phyloP scores from a whole-genome alignment of 495 filamentous ascomycete species.

The Penicillium mononematosum region DNA sequence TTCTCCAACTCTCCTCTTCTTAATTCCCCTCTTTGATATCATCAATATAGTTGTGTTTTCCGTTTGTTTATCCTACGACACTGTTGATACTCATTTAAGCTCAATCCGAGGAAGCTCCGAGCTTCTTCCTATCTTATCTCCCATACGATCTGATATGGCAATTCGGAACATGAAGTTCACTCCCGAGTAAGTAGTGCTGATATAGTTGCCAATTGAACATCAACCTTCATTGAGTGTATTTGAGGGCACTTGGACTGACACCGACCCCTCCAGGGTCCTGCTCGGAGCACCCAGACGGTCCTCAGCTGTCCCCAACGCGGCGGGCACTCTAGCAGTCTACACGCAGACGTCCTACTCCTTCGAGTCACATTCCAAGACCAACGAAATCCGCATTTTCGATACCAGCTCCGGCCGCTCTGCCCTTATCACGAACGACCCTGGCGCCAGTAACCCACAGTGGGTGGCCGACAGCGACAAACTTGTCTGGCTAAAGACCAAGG shows the following conservation, averaged over 20 bases:
- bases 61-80: background rate
- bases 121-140: slow-evolving; percentile 21
- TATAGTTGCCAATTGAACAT: background rate
- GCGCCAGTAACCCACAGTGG: slow-evolving; percentile 73
- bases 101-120: slow-evolving; percentile 8
- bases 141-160: slow-evolving; percentile 51
- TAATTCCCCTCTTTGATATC: background rate
- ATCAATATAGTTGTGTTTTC: slow-evolving; percentile 1
- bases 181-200: slow-evolving; percentile 53
- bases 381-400: slow-evolving; percentile 74
- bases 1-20: slow-evolving; percentile 17
- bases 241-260: slow-evolving; percentile 11
- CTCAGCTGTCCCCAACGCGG: slow-evolving; percentile 68
- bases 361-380: slow-evolving; percentile 68
- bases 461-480: slow-evolving; percentile 62
- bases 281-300: slow-evolving; percentile 82
- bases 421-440: slow-evolving; percentile 61
- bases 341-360: slow-evolving; percentile 82
- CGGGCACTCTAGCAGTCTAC: slow-evolving; percentile 68
- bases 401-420: slow-evolving; percentile 64
- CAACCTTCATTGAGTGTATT: background rate
- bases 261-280: slow-evolving; percentile 53
- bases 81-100: slow-evolving; percentile 4
- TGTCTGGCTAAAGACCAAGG: slow-evolving; percentile 62
- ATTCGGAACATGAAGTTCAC: slow-evolving; percentile 69